These are phyloP conservation scores for Coemansia sp. DNA, from an alignment of 192 early-diverging fungal species.

Conservation along the genomic window DNA sequence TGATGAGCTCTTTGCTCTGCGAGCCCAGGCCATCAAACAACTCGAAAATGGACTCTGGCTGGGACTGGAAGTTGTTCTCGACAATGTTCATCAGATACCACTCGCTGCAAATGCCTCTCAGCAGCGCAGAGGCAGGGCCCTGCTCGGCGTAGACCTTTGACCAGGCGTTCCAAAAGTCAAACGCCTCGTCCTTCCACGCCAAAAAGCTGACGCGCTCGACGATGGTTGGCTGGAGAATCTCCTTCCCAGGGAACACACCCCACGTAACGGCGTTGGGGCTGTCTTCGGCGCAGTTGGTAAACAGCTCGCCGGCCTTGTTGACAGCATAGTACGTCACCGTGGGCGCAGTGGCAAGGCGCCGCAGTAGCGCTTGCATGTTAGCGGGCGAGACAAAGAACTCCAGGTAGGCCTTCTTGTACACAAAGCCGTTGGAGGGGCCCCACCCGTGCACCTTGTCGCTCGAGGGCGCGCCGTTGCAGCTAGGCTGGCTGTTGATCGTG, in stretches of 20 bases:
- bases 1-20: neutral
- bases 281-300: constrained; percentile 83
- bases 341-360: constrained; percentile 57
- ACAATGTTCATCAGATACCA: constrained; percentile 95
- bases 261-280: constrained; percentile 95
- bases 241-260: constrained; percentile 97
- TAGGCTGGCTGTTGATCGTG: constrained; percentile 94
- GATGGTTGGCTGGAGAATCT: constrained; percentile 95
- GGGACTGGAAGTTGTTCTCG: constrained; percentile 79
- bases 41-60: constrained; percentile 44
- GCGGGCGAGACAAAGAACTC: constrained; percentile 90
- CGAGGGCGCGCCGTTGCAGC: constrained; percentile 84
- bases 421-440: constrained; percentile 94
- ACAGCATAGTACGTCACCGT: constrained; percentile 87
- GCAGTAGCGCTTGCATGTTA: constrained; percentile 62
- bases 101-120: constrained; percentile 62
- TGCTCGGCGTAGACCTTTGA: constrained; percentile 61
- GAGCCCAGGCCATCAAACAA: constrained; percentile 39
- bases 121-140: constrained; percentile 60
- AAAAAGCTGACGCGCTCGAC: constrained; percentile 84
- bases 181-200: constrained; percentile 98
- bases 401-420: constrained; percentile 95
- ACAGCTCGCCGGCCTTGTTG: constrained; percentile 84
- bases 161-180: constrained; percentile 91
- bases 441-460: constrained; percentile 81